Evolutionary conservation across 306 rosid genomes (phyloP).

Genomic region (Malus sieversii): DNA sequence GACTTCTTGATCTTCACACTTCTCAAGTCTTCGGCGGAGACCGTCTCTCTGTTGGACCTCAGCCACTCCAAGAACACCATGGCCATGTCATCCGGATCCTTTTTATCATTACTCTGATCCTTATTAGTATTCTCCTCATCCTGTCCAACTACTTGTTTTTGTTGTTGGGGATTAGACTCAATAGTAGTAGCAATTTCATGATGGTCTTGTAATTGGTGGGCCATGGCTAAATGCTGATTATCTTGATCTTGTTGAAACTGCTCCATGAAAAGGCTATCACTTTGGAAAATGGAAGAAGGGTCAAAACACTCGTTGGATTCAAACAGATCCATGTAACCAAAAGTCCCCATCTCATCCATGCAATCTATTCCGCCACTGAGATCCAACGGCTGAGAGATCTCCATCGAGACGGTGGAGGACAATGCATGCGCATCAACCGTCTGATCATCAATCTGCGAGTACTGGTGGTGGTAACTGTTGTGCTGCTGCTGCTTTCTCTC

Average conservation of each 20-base stretch:
- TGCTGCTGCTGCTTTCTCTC: conserved; percentile 9
- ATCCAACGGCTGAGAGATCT: conserved; percentile 29
- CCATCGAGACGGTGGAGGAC: conserved; percentile 65
- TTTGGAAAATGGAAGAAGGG: conserved; percentile 48
- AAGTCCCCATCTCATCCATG: conserved; percentile 58
- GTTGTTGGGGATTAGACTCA: neutral
- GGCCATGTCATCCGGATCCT: conserved; percentile 54
- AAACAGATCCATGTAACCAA: conserved; percentile 74
- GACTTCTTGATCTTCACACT: conserved; percentile 73
- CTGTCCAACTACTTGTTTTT: neutral
- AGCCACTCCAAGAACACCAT: conserved; percentile 91
- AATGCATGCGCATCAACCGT: conserved; percentile 11
- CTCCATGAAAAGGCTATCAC: conserved; percentile 37
- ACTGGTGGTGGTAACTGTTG: neutral
- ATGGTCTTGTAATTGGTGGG: neutral
- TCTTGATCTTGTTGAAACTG: conserved; percentile 25
- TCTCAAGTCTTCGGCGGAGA: conserved; percentile 83
- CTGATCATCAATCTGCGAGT: neutral
- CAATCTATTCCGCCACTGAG: conserved; percentile 27
- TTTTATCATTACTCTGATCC: conserved; percentile 1
- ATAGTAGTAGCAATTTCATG: neutral
- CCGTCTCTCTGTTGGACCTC: conserved; percentile 60
- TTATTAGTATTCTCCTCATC: neutral
- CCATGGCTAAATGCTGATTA: neutral
- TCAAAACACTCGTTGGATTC: conserved; percentile 58